Evolutionary conservation across 129 eudicot genomes (phyloP).

Genomic region (sunflower (Helianthus annuus)): DNA sequence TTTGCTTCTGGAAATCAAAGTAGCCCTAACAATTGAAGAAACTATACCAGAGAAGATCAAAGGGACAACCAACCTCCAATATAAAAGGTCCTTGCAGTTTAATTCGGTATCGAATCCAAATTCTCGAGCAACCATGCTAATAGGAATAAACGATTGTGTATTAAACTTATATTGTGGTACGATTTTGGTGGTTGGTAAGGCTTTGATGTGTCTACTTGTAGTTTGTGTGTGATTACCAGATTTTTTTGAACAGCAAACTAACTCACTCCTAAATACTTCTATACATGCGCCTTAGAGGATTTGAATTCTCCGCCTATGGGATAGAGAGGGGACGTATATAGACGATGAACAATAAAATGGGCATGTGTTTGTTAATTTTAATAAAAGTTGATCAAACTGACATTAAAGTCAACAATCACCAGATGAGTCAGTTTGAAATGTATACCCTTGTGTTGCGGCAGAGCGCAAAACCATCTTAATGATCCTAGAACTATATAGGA

Average conservation of each 20-base stretch:
- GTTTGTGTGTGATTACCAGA: neutral
- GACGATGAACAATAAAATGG: neutral
- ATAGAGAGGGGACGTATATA: too few relatives aligned
- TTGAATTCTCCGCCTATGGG: too few relatives aligned
- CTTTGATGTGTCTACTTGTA: neutral
- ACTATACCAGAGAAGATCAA: slow-evolving; percentile 18
- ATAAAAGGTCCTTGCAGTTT: neutral
- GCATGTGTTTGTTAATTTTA: neutral
- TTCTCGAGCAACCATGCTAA: neutral
- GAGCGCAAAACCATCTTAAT: too few relatives aligned
- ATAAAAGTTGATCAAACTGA: neutral
- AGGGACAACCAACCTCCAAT: slow-evolving; percentile 24
- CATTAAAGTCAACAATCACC: neutral
- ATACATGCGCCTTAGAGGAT: too few relatives aligned
- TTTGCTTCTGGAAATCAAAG: slow-evolving; percentile 13
- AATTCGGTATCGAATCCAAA: neutral
- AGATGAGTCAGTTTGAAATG: neutral
- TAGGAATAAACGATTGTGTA: slow-evolving; percentile 1
- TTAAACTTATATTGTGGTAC: neutral
- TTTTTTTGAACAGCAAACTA: too few relatives aligned
- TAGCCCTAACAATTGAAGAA: slow-evolving; percentile 12
- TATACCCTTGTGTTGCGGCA: neutral
- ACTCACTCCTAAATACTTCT: too few relatives aligned
- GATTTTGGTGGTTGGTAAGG: neutral
- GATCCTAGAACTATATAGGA: too few relatives aligned